Evolutionary conservation across 768 basidiomycete genomes (phyloP).

Genomic region (Tricholoma saponaceum): DNA sequence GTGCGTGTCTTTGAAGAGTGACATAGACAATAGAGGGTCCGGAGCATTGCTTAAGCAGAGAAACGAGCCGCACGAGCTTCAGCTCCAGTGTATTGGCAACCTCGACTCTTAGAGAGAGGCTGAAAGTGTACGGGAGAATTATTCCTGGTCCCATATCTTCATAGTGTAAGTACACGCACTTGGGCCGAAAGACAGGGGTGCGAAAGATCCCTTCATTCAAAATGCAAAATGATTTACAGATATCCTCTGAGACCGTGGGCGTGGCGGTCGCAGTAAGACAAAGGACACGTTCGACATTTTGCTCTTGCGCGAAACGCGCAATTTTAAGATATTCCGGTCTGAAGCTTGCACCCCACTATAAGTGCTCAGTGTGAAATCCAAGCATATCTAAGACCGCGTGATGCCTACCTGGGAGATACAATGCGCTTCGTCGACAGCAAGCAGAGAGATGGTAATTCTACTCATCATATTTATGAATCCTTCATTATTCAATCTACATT

Average conservation of each 20-base stretch:
- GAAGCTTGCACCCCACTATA: constrained; percentile 14
- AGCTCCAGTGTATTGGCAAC: constrained; percentile 6
- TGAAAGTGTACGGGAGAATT: neutral
- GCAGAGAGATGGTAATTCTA: constrained; percentile 36
- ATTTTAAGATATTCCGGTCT: constrained; percentile 14
- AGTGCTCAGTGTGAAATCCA: neutral
- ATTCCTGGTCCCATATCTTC: neutral
- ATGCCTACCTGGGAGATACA: constrained; percentile 37
- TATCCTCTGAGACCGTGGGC: constrained; percentile 6
- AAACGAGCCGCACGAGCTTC: constrained; percentile 9
- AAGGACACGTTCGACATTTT: constrained; percentile 10
- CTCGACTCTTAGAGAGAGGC: constrained; percentile 9
- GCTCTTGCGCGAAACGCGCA: constrained; percentile 11
- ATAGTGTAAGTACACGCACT: constrained; percentile 7
- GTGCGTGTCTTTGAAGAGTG: constrained; percentile 10
- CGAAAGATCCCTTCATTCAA: constrained; percentile 10
- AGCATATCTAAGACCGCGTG: neutral
- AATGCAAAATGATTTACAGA: constrained; percentile 9
- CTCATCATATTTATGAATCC: constrained; percentile 31
- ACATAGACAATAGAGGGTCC: constrained; percentile 15
- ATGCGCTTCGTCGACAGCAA: constrained; percentile 49
- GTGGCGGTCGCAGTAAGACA: constrained; percentile 15
- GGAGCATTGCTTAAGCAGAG: constrained; percentile 5
- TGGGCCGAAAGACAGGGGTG: constrained; percentile 11
- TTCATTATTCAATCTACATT: constrained; percentile 11